These are phyloP conservation scores for Oryza glaberrima DNA, from an alignment of 176 grass and related monocot genomes.

Conservation along the genomic window DNA sequence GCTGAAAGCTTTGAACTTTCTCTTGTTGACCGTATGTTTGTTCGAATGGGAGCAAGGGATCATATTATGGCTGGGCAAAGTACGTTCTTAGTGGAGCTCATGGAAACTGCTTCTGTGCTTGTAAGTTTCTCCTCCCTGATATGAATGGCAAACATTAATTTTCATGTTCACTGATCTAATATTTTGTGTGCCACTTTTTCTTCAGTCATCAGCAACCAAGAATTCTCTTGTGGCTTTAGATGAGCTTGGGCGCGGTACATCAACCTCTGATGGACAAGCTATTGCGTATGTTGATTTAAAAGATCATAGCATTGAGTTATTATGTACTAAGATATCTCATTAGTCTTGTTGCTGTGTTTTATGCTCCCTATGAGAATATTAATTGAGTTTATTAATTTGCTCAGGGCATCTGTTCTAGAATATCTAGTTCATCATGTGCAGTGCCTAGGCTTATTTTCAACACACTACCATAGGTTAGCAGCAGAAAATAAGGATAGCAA, in stretches of 20 bases:
- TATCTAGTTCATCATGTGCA: slow-evolving; percentile 75
- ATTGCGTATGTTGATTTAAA: slow-evolving; percentile 78
- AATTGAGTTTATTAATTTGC: slow-evolving; percentile 31
- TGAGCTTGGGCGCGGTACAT: slow-evolving; percentile 96
- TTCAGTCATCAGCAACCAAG: slow-evolving; percentile 87
- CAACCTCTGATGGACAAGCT: slow-evolving; percentile 99
- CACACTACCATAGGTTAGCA: slow-evolving; percentile 91
- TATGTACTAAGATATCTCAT: slow-evolving; percentile 10
- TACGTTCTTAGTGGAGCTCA: slow-evolving; percentile 92
- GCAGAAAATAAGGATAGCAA: slow-evolving; percentile 73
- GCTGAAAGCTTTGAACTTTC: slow-evolving; percentile 84
- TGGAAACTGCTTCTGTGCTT: slow-evolving; percentile 89
- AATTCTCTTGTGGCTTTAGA: slow-evolving; percentile 93
- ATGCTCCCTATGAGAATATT: slow-evolving; percentile 6
- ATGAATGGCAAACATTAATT: not conserved
- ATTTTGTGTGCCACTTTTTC: slow-evolving; percentile 31
- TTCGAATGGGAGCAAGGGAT: slow-evolving; percentile 98
- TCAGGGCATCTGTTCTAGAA: slow-evolving; percentile 86
- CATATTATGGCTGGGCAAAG: slow-evolving; percentile 93
- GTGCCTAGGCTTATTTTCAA: slow-evolving; percentile 95
- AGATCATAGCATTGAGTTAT: slow-evolving; percentile 2
- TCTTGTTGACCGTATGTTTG: slow-evolving; percentile 92
- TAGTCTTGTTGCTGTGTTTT: slow-evolving; percentile 33
- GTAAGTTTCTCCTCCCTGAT: slow-evolving; percentile 54
- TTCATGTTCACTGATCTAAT: slow-evolving; percentile 33